Percentiles rank a stretch among this genome's conserved stretches.
phyloP scores from a whole-genome alignment of 805 yeast genomes.

The Lachancea lanzarotensis region DNA sequence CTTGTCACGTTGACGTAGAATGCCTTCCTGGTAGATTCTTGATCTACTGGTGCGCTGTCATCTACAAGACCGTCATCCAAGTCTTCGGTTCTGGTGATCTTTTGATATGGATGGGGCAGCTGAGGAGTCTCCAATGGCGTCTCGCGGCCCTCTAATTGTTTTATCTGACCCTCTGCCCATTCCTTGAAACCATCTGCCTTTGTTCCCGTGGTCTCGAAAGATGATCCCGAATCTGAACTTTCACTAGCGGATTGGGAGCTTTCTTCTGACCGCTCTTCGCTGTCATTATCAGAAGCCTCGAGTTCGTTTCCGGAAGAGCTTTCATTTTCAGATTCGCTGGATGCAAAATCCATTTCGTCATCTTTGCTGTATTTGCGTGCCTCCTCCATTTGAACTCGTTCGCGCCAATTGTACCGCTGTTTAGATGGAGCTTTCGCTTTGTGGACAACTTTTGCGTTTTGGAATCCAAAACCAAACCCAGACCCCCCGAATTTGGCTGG shows the following conservation, averaged over 20 bases:
- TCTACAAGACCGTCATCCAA: conserved; percentile 61
- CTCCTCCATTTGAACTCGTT: conserved; percentile 43
- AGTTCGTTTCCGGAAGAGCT: conserved; percentile 26
- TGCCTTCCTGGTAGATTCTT: conserved; percentile 46
- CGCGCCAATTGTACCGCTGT: conserved; percentile 72
- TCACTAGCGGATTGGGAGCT: not conserved
- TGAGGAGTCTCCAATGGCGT: conserved; percentile 47
- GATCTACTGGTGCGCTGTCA: conserved; percentile 55
- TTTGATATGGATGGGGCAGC: conserved; percentile 44
- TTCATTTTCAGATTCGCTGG: conserved; percentile 24
- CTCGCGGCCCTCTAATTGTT: conserved; percentile 55
- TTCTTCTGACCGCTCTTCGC: conserved; percentile 27
- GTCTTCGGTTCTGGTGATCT: conserved; percentile 63
- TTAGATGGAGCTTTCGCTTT: conserved; percentile 31
- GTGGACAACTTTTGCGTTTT: conserved; percentile 44
- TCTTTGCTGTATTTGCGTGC: conserved; percentile 41
- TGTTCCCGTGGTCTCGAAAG: conserved; percentile 22
- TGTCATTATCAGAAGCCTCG: conserved; percentile 17
- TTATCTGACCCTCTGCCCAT: conserved; percentile 80
- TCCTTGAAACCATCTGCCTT: conserved; percentile 64
- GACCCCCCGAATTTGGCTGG: conserved; percentile 54
- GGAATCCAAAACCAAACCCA: conserved; percentile 68
- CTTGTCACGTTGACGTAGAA: conserved; percentile 64
- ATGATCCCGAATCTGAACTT: conserved; percentile 28
- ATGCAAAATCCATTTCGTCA: conserved; percentile 55